Conservation (phyloP, 805 yeast genomes). For the Schwanniomyces occidentalis region DNA sequence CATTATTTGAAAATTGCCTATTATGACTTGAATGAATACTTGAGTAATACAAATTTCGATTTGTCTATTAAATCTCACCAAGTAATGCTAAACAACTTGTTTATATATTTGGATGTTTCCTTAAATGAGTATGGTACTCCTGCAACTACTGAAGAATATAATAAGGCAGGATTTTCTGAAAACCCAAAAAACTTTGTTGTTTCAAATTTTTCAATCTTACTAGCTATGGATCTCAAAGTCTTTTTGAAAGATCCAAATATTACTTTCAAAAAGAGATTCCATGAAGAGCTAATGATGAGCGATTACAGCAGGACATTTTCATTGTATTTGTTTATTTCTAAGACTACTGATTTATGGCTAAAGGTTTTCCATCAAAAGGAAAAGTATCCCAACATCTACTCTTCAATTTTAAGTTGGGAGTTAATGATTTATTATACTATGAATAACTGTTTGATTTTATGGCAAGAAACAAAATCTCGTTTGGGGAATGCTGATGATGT, state of each 20-base stretch:
- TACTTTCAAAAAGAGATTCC: conserved; percentile 60
- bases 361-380: conserved; percentile 28
- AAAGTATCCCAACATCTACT: conserved; percentile 38
- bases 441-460: conserved; percentile 56
- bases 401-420: conserved; percentile 50
- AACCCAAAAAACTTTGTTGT: conserved; percentile 44
- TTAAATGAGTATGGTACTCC: conserved; percentile 44
- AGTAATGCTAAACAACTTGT: conserved; percentile 40
- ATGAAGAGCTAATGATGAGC: conserved; percentile 66
- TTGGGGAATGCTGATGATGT: conserved; percentile 47
- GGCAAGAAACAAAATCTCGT: conserved; percentile 63
- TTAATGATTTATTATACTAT: conserved; percentile 56
- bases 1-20: conserved; percentile 32
- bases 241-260: conserved; percentile 59
- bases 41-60: conserved; percentile 36
- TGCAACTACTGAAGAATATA: conserved; percentile 44
- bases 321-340: conserved; percentile 38
- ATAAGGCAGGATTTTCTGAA: conserved; percentile 48
- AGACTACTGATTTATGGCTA: conserved; percentile 38
- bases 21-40: conserved; percentile 35
- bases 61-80: conserved; percentile 40
- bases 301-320: conserved; percentile 53
- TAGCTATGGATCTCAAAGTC: conserved; percentile 53
- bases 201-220: conserved; percentile 47
- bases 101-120: conserved; percentile 38